Conservation (phyloP, 352 stramenopile species). For the Phytophthora cryptogea region DNA sequence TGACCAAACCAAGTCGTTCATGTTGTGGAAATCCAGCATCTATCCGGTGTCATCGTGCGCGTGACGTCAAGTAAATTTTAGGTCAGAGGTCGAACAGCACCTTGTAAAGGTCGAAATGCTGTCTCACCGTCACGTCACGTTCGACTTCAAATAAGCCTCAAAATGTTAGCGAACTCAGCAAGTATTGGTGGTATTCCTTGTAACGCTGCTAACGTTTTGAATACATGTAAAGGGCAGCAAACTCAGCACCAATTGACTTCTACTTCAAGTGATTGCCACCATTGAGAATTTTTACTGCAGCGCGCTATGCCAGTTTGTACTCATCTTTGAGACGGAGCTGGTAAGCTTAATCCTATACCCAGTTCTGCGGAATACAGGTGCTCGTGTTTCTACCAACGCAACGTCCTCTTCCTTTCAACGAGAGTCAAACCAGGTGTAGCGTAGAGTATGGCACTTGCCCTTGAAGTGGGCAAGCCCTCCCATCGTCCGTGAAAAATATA, state of each 20-base stretch:
- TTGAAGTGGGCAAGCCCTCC: not conserved
- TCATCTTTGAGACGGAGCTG: not conserved
- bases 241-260: too few species aligned
- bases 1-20: slow-evolving; percentile 33
- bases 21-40: slow-evolving; percentile 20
- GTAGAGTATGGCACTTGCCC: not conserved
- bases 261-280: too few species aligned
- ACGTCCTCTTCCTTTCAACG: not conserved
- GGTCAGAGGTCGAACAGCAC: not conserved
- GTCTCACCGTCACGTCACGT: slow-evolving; percentile 1
- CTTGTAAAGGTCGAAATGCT: not conserved
- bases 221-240: too few species aligned
- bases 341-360: not conserved
- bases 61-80: slow-evolving; percentile 1
- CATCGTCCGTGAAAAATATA: slow-evolving; percentile 1
- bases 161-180: too few species aligned
- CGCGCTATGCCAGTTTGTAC: not conserved
- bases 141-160: too few species aligned
- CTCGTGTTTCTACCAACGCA: not conserved
- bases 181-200: too few species aligned
- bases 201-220: too few species aligned
- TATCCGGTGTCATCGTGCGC: slow-evolving; percentile 9
- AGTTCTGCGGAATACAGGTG: not conserved
- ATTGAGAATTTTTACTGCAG: too few species aligned
- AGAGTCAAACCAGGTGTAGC: not conserved